phyloP scores from a whole-genome alignment of 805 yeast species.

The Nakazawaea ambrosiae region DNA sequence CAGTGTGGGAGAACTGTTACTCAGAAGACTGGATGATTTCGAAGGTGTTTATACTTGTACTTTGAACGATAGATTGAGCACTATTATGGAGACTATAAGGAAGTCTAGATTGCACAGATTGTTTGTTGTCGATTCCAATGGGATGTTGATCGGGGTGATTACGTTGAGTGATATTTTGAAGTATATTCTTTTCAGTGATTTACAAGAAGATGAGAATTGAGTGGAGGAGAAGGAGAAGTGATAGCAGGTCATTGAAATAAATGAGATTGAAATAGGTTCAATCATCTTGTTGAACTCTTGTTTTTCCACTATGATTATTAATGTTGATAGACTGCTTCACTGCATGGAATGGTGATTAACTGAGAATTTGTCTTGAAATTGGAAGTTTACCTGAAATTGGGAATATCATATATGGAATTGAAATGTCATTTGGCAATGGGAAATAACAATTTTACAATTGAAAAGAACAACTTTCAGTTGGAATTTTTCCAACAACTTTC shows the following conservation, averaged over 20 bases:
- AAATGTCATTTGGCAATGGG: too few relatives aligned
- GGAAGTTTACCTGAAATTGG: too few relatives aligned
- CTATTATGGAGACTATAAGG: slow-evolving; percentile 88
- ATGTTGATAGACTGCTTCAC: too few relatives aligned
- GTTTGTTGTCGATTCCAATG: slow-evolving; percentile 83
- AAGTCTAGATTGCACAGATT: slow-evolving; percentile 87
- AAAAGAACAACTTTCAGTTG: too few relatives aligned
- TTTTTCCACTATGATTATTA: too few relatives aligned
- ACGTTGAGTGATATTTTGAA: slow-evolving; percentile 86
- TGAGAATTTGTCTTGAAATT: too few relatives aligned
- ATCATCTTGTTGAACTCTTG: too few relatives aligned
- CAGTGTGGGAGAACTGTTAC: slow-evolving; percentile 91
- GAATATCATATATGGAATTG: too few relatives aligned
- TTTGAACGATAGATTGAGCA: slow-evolving; percentile 73
- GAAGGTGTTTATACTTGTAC: slow-evolving; percentile 98
- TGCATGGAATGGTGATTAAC: too few relatives aligned
- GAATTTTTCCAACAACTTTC: too few relatives aligned
- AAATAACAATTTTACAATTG: too few relatives aligned
- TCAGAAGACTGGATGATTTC: slow-evolving; percentile 91
- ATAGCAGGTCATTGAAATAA: not conserved
- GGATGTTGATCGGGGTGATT: slow-evolving; percentile 73
- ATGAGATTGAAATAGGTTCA: too few relatives aligned
- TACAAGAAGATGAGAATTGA: slow-evolving; percentile 1
- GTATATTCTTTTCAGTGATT: slow-evolving; percentile 60
- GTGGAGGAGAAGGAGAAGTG: slow-evolving; percentile 4